Evolutionary conservation across 1,284 basidiomycete species (phyloP).

Genomic region (Vanrija pseudolonga): DNA sequence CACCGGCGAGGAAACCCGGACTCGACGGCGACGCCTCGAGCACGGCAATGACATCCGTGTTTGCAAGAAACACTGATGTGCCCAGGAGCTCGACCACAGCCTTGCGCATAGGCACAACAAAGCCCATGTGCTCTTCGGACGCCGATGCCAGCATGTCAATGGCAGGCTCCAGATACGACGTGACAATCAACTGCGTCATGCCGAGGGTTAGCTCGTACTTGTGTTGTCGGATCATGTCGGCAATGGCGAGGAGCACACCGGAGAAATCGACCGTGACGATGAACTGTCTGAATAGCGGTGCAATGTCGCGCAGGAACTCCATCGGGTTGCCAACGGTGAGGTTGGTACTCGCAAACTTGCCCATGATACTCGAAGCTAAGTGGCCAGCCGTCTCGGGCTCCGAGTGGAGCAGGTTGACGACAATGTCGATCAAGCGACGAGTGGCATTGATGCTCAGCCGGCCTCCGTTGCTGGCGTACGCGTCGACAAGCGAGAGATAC

Average conservation of each 20-base stretch:
- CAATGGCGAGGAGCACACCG: slow-evolving; percentile 58
- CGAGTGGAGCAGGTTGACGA: slow-evolving; percentile 57
- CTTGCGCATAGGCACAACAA: slow-evolving; percentile 54
- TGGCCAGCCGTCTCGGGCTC: slow-evolving; percentile 20
- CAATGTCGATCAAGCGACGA: slow-evolving; percentile 59
- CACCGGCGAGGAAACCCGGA: slow-evolving; percentile 57
- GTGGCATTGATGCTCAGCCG: slow-evolving; percentile 54
- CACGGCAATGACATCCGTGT: slow-evolving; percentile 56
- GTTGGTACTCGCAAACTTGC: slow-evolving; percentile 28
- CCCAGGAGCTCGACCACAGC: slow-evolving; percentile 58
- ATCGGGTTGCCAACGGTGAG: slow-evolving; percentile 54
- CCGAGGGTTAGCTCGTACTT: slow-evolving; percentile 55
- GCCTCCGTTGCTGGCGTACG: slow-evolving; percentile 60
- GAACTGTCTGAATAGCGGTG: slow-evolving; percentile 59
- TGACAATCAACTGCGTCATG: slow-evolving; percentile 59
- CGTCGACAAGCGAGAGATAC: slow-evolving; percentile 60
- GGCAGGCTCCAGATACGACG: slow-evolving; percentile 59
- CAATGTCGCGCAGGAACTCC: slow-evolving; percentile 58
- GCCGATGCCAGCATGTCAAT: slow-evolving; percentile 57
- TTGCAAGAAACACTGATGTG: slow-evolving; percentile 56
- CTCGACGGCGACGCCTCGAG: slow-evolving; percentile 59
- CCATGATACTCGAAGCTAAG: slow-evolving; percentile 27
- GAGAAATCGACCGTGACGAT: slow-evolving; percentile 60
- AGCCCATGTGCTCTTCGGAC: slow-evolving; percentile 56
- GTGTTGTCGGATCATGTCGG: slow-evolving; percentile 49